Conservation (phyloP, 1,284 basidiomycete species). For the Leccinum subrobustum region DNA sequence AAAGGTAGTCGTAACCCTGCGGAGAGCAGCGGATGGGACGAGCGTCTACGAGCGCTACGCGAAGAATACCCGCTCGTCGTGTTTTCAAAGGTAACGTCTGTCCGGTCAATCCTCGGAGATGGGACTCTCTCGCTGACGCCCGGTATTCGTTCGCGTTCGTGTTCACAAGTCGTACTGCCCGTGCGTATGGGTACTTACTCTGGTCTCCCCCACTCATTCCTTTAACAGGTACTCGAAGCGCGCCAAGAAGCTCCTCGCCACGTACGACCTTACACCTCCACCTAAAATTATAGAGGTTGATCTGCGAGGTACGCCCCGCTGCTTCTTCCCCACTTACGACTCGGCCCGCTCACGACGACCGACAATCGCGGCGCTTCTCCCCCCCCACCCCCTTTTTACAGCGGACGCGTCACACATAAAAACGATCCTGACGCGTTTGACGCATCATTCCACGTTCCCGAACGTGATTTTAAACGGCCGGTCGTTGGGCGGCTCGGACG, state of each 20-base stretch:
- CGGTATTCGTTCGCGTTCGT: neutral
- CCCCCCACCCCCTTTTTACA: conserved; percentile 21
- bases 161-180: conserved; percentile 61
- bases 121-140: neutral
- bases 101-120: neutral
- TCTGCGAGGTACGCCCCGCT: conserved; percentile 47
- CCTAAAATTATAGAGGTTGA: conserved; percentile 78
- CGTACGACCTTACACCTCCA: conserved; percentile 64
- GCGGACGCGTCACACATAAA: conserved; percentile 68
- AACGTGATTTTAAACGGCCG: conserved; percentile 67
- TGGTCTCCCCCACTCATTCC: neutral
- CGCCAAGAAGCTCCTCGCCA: conserved; percentile 66
- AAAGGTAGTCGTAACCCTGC: neutral
- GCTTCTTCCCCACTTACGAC: neutral
- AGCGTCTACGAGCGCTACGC: conserved; percentile 44
- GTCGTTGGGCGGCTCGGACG: conserved; percentile 73
- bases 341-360: neutral
- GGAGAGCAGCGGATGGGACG: conserved; percentile 44
- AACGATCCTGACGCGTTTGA: conserved; percentile 62
- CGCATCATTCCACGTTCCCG: conserved; percentile 68
- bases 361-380: neutral
- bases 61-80: conserved; percentile 65
- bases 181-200: conserved; percentile 37
- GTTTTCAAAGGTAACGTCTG: conserved; percentile 67
- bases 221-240: conserved; percentile 58